Evolutionary conservation across 352 stramenopile species (phyloP).

Genomic region (Pythium rhizo-oryzae): DNA sequence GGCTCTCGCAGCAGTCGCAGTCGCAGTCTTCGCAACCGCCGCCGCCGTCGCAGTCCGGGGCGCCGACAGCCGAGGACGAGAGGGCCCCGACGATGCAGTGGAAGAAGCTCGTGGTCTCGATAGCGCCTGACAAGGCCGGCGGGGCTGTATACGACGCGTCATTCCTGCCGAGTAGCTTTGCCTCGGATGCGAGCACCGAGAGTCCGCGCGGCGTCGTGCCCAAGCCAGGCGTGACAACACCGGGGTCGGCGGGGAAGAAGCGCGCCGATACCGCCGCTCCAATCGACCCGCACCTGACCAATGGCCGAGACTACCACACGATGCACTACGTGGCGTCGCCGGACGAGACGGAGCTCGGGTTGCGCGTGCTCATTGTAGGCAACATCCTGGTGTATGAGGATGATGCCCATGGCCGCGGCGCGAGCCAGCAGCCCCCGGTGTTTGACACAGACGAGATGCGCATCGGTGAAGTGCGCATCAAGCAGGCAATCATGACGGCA

Average conservation of each 20-base stretch:
- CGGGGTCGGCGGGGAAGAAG: neutral
- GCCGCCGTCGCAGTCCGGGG: neutral
- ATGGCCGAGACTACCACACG: slow-evolving; percentile 59
- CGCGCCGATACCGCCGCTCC: neutral
- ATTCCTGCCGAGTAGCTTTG: slow-evolving; percentile 24
- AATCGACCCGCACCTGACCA: slow-evolving; percentile 18
- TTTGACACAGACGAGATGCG: slow-evolving; percentile 61
- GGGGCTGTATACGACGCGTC: neutral
- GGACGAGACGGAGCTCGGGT: slow-evolving; percentile 40
- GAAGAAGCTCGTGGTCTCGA: slow-evolving; percentile 55
- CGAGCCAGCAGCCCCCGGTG: slow-evolving; percentile 21
- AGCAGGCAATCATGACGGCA: slow-evolving; percentile 48
- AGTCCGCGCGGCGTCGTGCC: slow-evolving; percentile 5
- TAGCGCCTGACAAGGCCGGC: neutral
- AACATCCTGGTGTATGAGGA: slow-evolving; percentile 56
- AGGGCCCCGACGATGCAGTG: slow-evolving; percentile 38
- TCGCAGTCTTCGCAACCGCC: neutral
- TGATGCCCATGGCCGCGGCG: slow-evolving; percentile 9
- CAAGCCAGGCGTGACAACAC: slow-evolving; percentile 3
- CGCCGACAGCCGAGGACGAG: neutral
- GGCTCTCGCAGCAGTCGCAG: neutral
- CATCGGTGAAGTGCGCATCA: slow-evolving; percentile 63
- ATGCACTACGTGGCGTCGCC: slow-evolving; percentile 71
- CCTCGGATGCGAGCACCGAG: slow-evolving; percentile 20
- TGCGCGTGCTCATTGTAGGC: slow-evolving; percentile 66